Evolutionary conservation across 257 asterid genomes (phyloP).

Genomic region (Scutellaria minor): DNA sequence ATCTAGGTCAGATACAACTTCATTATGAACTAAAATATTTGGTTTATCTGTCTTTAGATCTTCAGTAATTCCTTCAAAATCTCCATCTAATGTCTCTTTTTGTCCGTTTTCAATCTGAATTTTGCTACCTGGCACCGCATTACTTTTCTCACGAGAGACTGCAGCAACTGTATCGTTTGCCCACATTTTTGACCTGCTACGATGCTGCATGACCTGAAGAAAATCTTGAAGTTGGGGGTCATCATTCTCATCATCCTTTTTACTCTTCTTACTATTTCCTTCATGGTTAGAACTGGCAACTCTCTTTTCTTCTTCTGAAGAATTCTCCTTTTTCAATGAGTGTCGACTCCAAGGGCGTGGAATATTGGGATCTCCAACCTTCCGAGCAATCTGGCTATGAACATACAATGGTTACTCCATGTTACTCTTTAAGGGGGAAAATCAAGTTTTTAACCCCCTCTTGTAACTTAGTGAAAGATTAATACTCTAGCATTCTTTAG

Average conservation of each 20-base stretch:
- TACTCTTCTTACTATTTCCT: conserved; percentile 49
- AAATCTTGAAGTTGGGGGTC: conserved; percentile 85
- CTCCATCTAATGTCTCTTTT: conserved; percentile 36
- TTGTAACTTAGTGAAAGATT: conserved; percentile 4
- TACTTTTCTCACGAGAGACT: conserved; percentile 48
- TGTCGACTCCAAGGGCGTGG: conserved; percentile 98
- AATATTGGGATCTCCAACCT: conserved; percentile 80
- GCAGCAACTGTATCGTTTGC: conserved; percentile 76
- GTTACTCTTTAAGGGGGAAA: background rate
- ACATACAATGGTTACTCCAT: conserved; percentile 38
- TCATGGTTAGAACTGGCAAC: conserved; percentile 36
- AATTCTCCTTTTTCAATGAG: conserved; percentile 56
- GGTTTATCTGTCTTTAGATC: conserved; percentile 44
- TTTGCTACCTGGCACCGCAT: conserved; percentile 39
- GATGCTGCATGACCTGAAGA: conserved; percentile 83
- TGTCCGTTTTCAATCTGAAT: conserved; percentile 36
- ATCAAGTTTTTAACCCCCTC: conserved; percentile 21
- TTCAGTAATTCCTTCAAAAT: conserved; percentile 44
- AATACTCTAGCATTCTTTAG: background rate
- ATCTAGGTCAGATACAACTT: conserved; percentile 68
- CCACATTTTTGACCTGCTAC: conserved; percentile 90
- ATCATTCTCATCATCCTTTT: conserved; percentile 53
- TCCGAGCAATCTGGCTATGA: conserved; percentile 78
- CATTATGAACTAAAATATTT: conserved; percentile 47
- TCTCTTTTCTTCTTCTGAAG: conserved; percentile 49